Conservation (phyloP, 2,329 filamentous ascomycete genomes). For the Sporothrix curviconia region DNA sequence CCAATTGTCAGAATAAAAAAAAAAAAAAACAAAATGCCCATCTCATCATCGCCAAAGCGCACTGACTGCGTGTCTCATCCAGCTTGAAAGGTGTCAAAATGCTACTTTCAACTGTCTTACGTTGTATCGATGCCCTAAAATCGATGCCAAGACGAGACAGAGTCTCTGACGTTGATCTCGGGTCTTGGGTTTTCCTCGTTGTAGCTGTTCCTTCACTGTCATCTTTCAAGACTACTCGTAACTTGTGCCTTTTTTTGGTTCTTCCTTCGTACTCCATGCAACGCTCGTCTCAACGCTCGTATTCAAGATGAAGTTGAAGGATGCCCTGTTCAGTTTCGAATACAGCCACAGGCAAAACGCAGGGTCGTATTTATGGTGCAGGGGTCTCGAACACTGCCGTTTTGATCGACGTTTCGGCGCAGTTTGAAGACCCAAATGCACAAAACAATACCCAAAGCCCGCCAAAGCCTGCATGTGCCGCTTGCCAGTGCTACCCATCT, state of each 20-base stretch:
- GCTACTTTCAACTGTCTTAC: background rate
- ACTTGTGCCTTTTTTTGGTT: background rate
- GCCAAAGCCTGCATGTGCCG: background rate
- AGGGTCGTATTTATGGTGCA: background rate
- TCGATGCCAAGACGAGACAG: conserved; percentile 8
- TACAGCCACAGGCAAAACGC: background rate
- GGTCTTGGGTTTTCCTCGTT: background rate
- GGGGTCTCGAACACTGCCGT: conserved; percentile 15
- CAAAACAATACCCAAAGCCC: background rate
- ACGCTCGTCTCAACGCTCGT: too few relatives aligned
- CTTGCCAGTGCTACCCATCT: background rate
- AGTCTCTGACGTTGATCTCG: background rate
- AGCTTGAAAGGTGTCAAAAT: background rate
- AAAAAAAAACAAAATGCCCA: too few relatives aligned
- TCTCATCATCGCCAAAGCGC: background rate
- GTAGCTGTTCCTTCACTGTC: background rate
- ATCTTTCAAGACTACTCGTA: background rate
- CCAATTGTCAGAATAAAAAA: too few relatives aligned
- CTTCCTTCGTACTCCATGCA: background rate
- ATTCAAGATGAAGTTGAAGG: too few relatives aligned
- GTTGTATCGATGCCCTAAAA: conserved; percentile 5
- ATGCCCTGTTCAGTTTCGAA: too few relatives aligned
- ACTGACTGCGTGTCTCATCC: background rate
- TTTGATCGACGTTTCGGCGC: conserved; percentile 21
- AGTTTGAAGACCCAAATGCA: conserved; percentile 1